Conservation (phyloP, 805 yeast species). For the Wickerhamiella azyma region DNA sequence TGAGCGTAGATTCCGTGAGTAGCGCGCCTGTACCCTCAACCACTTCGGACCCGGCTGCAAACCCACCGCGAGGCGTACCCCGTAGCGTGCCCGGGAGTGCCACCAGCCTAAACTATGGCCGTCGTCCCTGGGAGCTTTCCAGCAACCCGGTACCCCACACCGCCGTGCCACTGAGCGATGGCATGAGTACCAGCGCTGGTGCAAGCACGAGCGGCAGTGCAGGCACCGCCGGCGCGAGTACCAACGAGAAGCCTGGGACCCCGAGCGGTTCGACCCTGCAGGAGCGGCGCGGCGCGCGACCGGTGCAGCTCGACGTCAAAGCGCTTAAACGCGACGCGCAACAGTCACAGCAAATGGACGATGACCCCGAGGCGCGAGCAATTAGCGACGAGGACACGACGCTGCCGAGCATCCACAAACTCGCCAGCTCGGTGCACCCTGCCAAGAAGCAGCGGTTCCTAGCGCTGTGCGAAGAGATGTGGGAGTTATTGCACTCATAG, state of each 20-base stretch:
- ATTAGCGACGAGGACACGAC: slow-evolving; percentile 11
- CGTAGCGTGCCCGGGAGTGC: slow-evolving; percentile 8
- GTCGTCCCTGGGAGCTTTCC: slow-evolving; percentile 7
- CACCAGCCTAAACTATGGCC: neutral
- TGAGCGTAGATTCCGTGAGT: neutral
- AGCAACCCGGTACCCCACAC: neutral
- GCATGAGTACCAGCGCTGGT: too few species aligned
- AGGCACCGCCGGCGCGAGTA: too few species aligned
- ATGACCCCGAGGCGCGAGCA: slow-evolving; percentile 11
- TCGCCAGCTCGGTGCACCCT: neutral
- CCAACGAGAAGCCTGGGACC: neutral
- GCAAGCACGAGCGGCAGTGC: too few species aligned
- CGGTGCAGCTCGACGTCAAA: slow-evolving; percentile 9
- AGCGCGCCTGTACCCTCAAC: neutral
- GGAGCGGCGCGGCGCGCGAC: slow-evolving; percentile 10
- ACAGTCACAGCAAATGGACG: slow-evolving; percentile 8
- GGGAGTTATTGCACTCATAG: slow-evolving; percentile 21
- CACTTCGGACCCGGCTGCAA: neutral
- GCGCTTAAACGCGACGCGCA: slow-evolving; percentile 11
- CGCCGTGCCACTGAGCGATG: neutral
- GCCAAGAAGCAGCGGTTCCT: slow-evolving; percentile 20
- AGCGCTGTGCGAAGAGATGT: slow-evolving; percentile 23
- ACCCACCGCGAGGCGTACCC: neutral
- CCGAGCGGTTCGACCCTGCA: slow-evolving; percentile 6
- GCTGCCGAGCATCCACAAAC: neutral